Evolutionary conservation across 345 rosid genomes (phyloP), one percentile per base, ranked within the genome.

Genomic region (Abelmoschus esculentus): DNA sequence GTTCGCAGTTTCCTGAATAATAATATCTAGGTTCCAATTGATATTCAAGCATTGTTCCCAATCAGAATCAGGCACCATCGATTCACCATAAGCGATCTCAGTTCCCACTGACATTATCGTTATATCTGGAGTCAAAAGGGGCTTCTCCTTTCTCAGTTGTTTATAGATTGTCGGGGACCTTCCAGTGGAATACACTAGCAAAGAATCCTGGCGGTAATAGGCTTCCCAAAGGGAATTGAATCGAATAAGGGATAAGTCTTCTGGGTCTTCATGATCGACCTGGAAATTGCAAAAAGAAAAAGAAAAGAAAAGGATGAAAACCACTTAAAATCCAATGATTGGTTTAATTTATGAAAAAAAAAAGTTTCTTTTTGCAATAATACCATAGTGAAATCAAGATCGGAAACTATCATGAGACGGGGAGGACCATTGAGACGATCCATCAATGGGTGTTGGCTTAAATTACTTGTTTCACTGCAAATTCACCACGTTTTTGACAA

Each of bases 191-290:
- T 73, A 93, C 62, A 93, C 90, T 12, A 93, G 81, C 78, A 89
- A 74, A 15, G 97, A 93, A 80, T 90, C 83, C 34, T 79, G 84
- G 38, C 91, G 92, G 72, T 82, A 91, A 14, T 77, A 76, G 52
- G 96, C 83, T 82, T 93, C 97, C 98, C 98, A 91, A 5, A 91
- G 77, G 0, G 98, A 86, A 74, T 87, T 89, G 79, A 93, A 93
- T 74, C 89, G 79, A 62, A 89, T 90, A 31, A 93, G 84, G 56
- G 96, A 80, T 26, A 70, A 70, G 78, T 89, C 80, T 55, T 84
- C 84, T 18, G 83, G 79, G 70, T 93, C 96, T 76, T 83, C 82
- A 76, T 89, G 96, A 78, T 89, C 98, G 7, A 90, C 96, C 97
- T 89, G 81, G 70, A 64, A 73, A 72, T 44, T 3, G 65, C 11